These are phyloP conservation scores for Allium fistulosum DNA, from an alignment of 106 monocot genomes.

Conservation along the genomic window DNA sequence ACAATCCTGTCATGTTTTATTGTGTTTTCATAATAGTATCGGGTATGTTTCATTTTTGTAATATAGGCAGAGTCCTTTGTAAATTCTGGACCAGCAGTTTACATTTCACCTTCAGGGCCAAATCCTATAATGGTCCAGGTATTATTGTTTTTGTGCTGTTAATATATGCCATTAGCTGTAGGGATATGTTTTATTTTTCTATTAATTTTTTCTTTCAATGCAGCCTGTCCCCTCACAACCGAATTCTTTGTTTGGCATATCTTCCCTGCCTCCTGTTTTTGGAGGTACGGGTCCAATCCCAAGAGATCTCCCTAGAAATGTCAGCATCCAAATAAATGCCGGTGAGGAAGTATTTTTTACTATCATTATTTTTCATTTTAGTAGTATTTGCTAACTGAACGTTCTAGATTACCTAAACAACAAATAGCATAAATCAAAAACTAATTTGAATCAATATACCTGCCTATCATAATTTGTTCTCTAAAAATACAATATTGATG, in stretches of 20 bases:
- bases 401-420: too few relatives aligned
- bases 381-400: too few relatives aligned
- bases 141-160: neutral
- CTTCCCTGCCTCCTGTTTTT: slow-evolving; percentile 16
- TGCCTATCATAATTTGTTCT: too few relatives aligned
- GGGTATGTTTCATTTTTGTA: neutral
- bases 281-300: slow-evolving; percentile 33
- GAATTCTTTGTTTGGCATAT: slow-evolving; percentile 37
- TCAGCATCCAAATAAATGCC: slow-evolving; percentile 52
- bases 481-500: too few relatives aligned
- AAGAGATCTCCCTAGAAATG: slow-evolving; percentile 34
- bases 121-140: slow-evolving; percentile 97
- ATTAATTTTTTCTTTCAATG: slow-evolving; percentile 2
- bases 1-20: too few relatives aligned
- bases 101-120: slow-evolving; percentile 72
- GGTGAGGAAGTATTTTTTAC: slow-evolving; percentile 27
- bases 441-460: too few relatives aligned
- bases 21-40: too few relatives aligned
- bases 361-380: neutral
- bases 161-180: too few relatives aligned
- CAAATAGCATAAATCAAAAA: too few relatives aligned
- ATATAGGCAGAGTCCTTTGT: slow-evolving; percentile 67
- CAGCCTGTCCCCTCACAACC: slow-evolving; percentile 63
- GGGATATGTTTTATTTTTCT: neutral
- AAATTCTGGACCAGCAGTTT: slow-evolving; percentile 87